These are phyloP conservation scores for Kwoniella europaea DNA, from an alignment of 768 basidiomycete genomes.

Conservation along the genomic window DNA sequence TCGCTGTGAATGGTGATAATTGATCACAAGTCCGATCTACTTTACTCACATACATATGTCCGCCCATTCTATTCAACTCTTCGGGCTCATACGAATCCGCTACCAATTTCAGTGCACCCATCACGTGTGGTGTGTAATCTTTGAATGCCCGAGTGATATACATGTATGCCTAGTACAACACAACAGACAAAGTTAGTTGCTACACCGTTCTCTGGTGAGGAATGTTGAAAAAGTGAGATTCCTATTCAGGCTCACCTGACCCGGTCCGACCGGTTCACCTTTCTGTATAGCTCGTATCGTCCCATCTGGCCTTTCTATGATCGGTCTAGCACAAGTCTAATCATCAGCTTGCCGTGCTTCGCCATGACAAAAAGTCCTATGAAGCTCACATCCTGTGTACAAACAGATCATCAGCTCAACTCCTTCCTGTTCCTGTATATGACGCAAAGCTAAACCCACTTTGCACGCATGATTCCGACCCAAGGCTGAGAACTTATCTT, in stretches of 20 bases:
- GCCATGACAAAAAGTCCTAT: too few species aligned
- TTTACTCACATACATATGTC: slow-evolving; percentile 69
- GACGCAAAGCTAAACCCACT: slow-evolving; percentile 33
- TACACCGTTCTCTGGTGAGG: too few species aligned
- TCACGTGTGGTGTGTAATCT: slow-evolving; percentile 75
- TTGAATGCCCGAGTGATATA: slow-evolving; percentile 81
- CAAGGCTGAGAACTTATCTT: slow-evolving; percentile 52
- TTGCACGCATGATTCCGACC: slow-evolving; percentile 71
- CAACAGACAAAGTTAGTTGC: too few species aligned
- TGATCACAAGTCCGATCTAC: not conserved
- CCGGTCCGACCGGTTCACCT: slow-evolving; percentile 72
- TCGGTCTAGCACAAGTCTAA: slow-evolving; percentile 64
- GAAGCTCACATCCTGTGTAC: slow-evolving; percentile 59
- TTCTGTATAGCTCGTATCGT: slow-evolving; percentile 84
- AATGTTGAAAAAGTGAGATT: too few species aligned
- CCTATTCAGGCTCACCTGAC: slow-evolving; percentile 51
- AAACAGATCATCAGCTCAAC: not conserved
- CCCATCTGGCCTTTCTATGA: slow-evolving; percentile 71
- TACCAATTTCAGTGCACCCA: slow-evolving; percentile 65
- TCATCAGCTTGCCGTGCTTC: too few species aligned
- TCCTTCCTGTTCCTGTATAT: not conserved
- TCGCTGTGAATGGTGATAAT: not conserved
- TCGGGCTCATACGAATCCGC: slow-evolving; percentile 57
- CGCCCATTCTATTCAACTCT: slow-evolving; percentile 65
- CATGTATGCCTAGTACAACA: slow-evolving; percentile 66